Conservation (phyloP, 345 rosid genomes). For the Angophora floribunda region DNA sequence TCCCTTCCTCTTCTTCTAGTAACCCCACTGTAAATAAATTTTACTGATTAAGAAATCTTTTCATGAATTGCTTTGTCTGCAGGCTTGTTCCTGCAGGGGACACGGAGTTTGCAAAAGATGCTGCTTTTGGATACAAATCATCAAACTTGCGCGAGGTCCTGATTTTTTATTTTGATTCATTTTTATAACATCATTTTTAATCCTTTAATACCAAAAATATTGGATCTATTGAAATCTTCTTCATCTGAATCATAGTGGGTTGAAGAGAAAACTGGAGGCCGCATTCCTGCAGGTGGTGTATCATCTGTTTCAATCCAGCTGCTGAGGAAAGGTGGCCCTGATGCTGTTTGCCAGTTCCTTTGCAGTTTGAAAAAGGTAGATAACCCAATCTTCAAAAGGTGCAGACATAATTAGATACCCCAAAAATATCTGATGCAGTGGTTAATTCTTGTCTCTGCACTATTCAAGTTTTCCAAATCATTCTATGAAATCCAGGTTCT, state of each 20-base stretch:
- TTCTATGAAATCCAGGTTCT: not conserved
- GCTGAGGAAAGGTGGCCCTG: constrained; percentile 84
- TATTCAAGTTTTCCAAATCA: not conserved
- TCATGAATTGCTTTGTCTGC: not conserved
- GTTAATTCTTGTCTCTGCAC: not conserved
- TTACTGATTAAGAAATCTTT: not conserved
- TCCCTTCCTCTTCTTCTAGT: not conserved
- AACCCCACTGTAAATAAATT: not conserved
- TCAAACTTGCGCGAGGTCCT: constrained; percentile 83
- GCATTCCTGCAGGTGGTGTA: constrained; percentile 55
- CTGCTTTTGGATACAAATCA: constrained; percentile 84
- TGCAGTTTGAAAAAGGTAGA: constrained; percentile 76
- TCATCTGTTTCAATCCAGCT: constrained; percentile 71
- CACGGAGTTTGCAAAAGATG: constrained; percentile 94
- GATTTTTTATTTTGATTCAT: not conserved
- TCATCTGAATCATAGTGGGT: constrained; percentile 59
- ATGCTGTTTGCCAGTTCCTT: constrained; percentile 75
- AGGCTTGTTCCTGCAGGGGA: constrained; percentile 96
- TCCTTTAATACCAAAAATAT: not conserved
- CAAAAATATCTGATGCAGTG: not conserved
- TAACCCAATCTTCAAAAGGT: not conserved
- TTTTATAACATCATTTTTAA: not conserved
- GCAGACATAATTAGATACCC: not conserved
- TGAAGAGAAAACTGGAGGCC: constrained; percentile 81
- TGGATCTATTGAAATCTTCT: not conserved